Evolutionary conservation across 2,329 filamentous ascomycete genomes (phyloP), one percentile per base, ranked within the genome.

Genomic region (Diaporthe citrichinensis): DNA sequence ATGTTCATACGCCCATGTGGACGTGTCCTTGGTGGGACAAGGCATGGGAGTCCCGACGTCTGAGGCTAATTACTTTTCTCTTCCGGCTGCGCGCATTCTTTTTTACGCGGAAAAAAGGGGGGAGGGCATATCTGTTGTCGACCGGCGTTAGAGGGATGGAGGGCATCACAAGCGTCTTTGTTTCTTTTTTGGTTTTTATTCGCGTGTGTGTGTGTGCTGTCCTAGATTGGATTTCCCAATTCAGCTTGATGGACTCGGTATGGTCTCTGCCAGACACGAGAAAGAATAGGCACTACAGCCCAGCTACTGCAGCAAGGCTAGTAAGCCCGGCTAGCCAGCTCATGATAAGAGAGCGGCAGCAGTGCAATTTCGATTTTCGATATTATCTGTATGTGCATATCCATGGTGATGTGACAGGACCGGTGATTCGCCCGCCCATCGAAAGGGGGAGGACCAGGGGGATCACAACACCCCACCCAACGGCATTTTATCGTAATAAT

Each of bases 141-240:
- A 51, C 49, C 58, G 73, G 73, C 73, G 73, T 74, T 74, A 41
- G 55, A 57, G 23, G 65, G 57, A 31, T 20, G 25, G 55, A 36
- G 23, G 65, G 55, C 73, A 71, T 71, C 41, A 69, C 51, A 57
- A 74, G 73, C 73, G 73, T 36, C 34, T 59, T 31, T 46, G 31
- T 34, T 58, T 53, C 28, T 55, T 49, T 68, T 59, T n/a, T 44
- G 46, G 31, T 10, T n/a, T 36, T 53, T 41, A 28, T 61, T 73
- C 57, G 34, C 31, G 49, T 28, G 31, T 68, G 23, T 20, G 61
- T 31, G 61, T 31, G 53, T 28, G 34, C 23, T 20, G 25, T 53
- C 49, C 49, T 53, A 55, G 46, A 55, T 31, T 55, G 65, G 34
- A 41, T 68, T 68, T 53, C 31, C 65, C 28, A 49, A 41, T 46